Evolutionary conservation across 208 protist species (phyloP).

Genomic region (Acanthamoeba sp.): DNA sequence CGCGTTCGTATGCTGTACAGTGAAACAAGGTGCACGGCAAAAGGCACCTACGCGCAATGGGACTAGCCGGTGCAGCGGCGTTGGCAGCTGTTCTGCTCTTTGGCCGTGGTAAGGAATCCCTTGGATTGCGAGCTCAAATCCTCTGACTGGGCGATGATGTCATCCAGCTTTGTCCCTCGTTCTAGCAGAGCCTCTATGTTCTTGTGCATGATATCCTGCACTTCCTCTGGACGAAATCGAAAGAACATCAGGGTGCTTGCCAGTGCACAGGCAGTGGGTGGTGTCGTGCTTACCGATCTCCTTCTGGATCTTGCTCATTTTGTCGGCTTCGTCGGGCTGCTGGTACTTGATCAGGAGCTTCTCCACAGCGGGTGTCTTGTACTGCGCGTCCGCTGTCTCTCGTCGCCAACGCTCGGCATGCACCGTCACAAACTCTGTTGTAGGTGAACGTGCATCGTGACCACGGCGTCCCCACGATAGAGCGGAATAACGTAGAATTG

Average conservation of each 20-base stretch:
- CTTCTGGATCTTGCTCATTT: conserved; percentile 75
- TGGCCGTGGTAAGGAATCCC: conserved; percentile 66
- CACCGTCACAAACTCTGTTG: neutral
- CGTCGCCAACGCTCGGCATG: neutral
- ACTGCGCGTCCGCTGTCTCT: conserved; percentile 14
- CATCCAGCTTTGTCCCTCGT: conserved; percentile 77
- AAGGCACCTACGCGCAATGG: too few species aligned
- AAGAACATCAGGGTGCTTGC: neutral
- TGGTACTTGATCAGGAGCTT: conserved; percentile 69
- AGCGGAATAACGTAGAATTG: too few species aligned
- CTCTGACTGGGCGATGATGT: conserved; percentile 63
- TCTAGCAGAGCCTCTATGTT: conserved; percentile 74
- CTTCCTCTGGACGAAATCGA: conserved; percentile 57
- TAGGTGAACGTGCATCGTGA: too few species aligned
- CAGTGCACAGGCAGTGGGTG: too few species aligned
- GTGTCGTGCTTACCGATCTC: conserved; percentile 25
- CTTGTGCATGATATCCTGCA: conserved; percentile 75
- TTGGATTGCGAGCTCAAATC: conserved; percentile 71
- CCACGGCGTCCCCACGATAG: too few species aligned
- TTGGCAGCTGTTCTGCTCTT: conserved; percentile 67
- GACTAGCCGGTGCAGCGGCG: conserved; percentile 18
- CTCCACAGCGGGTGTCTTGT: neutral
- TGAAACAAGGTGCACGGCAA: too few species aligned
- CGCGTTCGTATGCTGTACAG: too few species aligned
- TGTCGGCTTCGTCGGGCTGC: conserved; percentile 64